Base-by-base conservation (phyloP, 2,329 filamentous ascomycete species). In the Diaporthe citrichinensis region DNA sequence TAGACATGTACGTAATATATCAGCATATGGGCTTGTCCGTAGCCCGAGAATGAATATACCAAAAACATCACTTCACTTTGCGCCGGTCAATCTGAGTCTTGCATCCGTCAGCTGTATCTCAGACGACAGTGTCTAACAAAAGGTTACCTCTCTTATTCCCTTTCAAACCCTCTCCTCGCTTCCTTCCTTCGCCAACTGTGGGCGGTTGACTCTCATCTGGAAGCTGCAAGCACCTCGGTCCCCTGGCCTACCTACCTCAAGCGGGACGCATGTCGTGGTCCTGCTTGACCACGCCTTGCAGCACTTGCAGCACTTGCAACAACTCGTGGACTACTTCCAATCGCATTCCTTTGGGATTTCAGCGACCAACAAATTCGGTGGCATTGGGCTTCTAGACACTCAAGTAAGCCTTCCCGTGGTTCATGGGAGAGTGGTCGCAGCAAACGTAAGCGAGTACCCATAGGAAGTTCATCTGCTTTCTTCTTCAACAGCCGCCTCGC, bases 1-100 rank as follows among this genome's bases (percentile, higher is more conserved):
- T 69, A 69, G 65, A 41, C 58, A 41, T 61, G 58, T 61, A 61
- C 58, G 58, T 61, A 61, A 51, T 55, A 69, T 55, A 55, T 46
- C 49, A 69, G 65, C 65, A 55, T 69, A 6, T 2, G 49, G 65
- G 49, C 46, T 69, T 23, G 25, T 41, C 25, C n/a, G 65, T 34
- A 69, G 65, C 65, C 65, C 49, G 44, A 53, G 65, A 69, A 69
- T 41, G 36, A 69, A 69, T 39, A 69, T 51, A 41, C n/a, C 34
- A 28, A 55, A 55, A 14, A 8, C n/a, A 55, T 69, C 15, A n/a
- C 28, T 15, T 36, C 2, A n/a, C 20, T 1, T 6, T 4, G 17
- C 12, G 8, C 28, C 44, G 6, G 23, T 10, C 8, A 5, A 9
- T 41, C 9, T 25, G 10, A 23, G 7, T 10, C 10, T 61, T 25